Evolutionary conservation across 2,329 filamentous ascomycete species (phyloP).

Genomic region (Penicillium sp.): DNA sequence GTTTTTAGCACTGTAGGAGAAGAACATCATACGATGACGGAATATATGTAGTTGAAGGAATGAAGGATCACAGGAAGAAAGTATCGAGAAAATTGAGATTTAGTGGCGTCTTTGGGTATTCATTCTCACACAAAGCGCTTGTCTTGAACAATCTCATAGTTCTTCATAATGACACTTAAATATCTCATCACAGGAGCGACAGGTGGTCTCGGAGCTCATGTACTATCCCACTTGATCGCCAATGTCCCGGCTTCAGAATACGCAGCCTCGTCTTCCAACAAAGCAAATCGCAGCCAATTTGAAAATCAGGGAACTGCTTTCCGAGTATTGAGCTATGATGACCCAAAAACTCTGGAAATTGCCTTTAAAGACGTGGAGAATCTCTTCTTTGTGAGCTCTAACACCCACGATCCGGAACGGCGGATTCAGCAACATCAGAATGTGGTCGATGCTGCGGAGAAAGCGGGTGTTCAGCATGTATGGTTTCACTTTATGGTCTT

Average conservation of each 20-base stretch:
- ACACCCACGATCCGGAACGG: slow-evolving; percentile 59
- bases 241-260: slow-evolving; percentile 45
- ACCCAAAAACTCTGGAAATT: slow-evolving; percentile 45
- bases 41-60: too few species aligned
- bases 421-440: slow-evolving; percentile 49
- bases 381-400: slow-evolving; percentile 63
- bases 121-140: too few species aligned
- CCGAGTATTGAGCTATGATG: slow-evolving; percentile 24
- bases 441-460: slow-evolving; percentile 57
- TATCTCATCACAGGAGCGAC: slow-evolving; percentile 42
- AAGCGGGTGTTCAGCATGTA: slow-evolving; percentile 54
- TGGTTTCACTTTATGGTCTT: background rate
- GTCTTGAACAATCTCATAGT: too few species aligned
- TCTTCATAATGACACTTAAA: slow-evolving; percentile 30
- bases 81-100: too few species aligned
- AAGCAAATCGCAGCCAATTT: slow-evolving; percentile 42
- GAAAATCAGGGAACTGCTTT: slow-evolving; percentile 40
- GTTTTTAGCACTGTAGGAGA: too few species aligned
- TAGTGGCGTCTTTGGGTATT: too few species aligned
- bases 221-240: slow-evolving; percentile 33
- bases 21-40: too few species aligned
- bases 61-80: too few species aligned
- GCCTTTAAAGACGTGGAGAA: slow-evolving; percentile 55
- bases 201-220: slow-evolving; percentile 37
- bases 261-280: slow-evolving; percentile 51